Evolutionary conservation across 139 green algal genomes (phyloP).

Genomic region (Tetraselmis striata): DNA sequence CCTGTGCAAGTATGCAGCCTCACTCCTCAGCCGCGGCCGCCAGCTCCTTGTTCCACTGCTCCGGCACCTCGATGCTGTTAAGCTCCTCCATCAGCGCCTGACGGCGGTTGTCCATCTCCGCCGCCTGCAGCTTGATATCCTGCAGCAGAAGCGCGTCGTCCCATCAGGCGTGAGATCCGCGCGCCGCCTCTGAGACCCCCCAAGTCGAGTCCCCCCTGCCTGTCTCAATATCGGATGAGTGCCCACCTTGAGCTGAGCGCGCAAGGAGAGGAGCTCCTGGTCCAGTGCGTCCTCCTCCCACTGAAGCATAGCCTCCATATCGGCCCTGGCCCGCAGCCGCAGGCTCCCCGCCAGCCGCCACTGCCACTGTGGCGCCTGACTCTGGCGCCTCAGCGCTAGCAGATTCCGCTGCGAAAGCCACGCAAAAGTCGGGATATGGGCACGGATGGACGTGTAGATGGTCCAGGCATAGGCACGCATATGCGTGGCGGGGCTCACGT

Average conservation of each 20-base stretch:
- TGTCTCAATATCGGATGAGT: not conserved
- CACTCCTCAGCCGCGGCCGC: too few species aligned
- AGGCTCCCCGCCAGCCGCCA: not conserved
- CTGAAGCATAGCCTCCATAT: not conserved
- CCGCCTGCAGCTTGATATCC: not conserved
- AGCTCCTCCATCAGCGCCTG: not conserved
- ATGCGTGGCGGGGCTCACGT: not conserved
- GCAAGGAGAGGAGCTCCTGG: not conserved
- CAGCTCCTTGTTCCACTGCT: not conserved
- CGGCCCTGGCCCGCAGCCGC: too few species aligned
- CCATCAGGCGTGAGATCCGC: too few species aligned
- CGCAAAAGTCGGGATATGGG: too few species aligned
- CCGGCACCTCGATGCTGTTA: not conserved
- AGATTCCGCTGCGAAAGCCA: not conserved
- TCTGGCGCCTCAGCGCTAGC: not conserved
- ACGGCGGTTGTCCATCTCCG: not conserved
- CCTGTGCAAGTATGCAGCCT: too few species aligned
- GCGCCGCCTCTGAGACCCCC: too few species aligned
- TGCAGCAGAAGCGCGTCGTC: too few species aligned
- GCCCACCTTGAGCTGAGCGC: not conserved
- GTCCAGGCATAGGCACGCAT: not conserved
- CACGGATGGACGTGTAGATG: not conserved
- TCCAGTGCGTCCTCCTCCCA: not conserved
- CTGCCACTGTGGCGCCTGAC: not conserved
- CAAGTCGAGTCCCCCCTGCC: too few species aligned